Evolutionary conservation across 2,329 filamentous ascomycete genomes (phyloP), one percentile per base, ranked within the genome.

Genomic region (Diplodia scrobiculata): DNA sequence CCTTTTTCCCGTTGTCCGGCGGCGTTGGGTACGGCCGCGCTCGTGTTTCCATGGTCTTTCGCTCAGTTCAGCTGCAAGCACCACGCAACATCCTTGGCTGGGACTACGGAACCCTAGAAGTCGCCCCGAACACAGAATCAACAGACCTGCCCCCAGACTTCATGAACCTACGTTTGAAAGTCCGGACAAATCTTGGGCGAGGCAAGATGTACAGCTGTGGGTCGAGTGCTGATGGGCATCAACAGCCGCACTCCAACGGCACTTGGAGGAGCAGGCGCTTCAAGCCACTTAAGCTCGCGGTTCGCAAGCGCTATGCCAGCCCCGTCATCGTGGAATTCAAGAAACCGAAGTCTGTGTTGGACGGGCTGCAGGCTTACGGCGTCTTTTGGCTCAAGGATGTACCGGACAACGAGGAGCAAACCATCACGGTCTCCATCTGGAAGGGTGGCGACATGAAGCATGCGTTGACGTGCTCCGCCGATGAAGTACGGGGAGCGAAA

Each of bases 1-100:
- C 84, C 7, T 85, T 81, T 67, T 92, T 86, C 72, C 89, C 90
- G 0, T 76, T 92, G 2, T 82, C 86, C 5, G 90, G 90, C 2
- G 90, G 90, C 0, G 84, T 91, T n/a, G 90, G 89, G 2, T 90
- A 86, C 69, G 90, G 90, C 1, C 83, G 88, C 50, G 83, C 85
- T 47, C 82, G 89, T 11, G 82, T 92, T 66, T 91, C 88, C 17
- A 82, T 92, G 79, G 86, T 92, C 2, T 92, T 90, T 83, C 84
- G 90, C 52, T 89, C 87, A 66, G 82, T 91, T 2, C 83, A 88
- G 67, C 76, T 90, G 1, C 83, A 89, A 70, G 77, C 87, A 1
- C 86, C 87, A 1, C 79, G 75, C 5, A 81, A 85, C 60, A 75
- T 88, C 36, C 77, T 86, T 0, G 90, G 90, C 1, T 91, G 89